These are phyloP conservation scores for Solanum tacnaense DNA, from an alignment of 257 asterid species.

Conservation along the genomic window DNA sequence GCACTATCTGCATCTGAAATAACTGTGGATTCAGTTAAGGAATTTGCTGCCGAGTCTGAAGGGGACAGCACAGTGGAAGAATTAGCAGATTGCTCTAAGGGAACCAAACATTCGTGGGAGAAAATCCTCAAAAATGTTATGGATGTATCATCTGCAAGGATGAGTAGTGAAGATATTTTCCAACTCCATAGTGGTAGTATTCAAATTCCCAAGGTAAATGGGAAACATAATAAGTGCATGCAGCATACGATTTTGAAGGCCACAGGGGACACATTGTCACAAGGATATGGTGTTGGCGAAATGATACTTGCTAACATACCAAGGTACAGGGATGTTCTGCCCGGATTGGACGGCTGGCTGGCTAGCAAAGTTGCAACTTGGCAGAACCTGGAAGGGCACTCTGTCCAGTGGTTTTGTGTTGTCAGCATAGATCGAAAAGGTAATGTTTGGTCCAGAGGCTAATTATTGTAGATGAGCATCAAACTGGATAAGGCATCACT, in stretches of 20 bases:
- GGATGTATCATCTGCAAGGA: constrained; percentile 18
- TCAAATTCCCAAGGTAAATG: constrained; percentile 42
- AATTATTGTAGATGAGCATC: neutral
- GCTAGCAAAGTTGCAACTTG: constrained; percentile 59
- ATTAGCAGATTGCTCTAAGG: constrained; percentile 32
- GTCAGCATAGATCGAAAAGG: constrained; percentile 82
- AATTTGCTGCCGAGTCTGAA: constrained; percentile 55
- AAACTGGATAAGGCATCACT: neutral
- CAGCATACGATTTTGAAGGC: constrained; percentile 62
- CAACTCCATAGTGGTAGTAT: constrained; percentile 19
- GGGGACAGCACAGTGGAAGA: constrained; percentile 46
- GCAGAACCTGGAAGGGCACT: constrained; percentile 75
- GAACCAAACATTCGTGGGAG: constrained; percentile 54
- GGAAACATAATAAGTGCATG: constrained; percentile 70
- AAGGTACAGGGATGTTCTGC: constrained; percentile 60
- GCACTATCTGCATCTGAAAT: constrained; percentile 73
- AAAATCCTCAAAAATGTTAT: constrained; percentile 37
- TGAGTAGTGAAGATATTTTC: constrained; percentile 19
- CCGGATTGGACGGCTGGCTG: constrained; percentile 80
- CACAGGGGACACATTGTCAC: constrained; percentile 58
- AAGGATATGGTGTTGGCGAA: constrained; percentile 64
- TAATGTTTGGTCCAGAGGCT: constrained; percentile 5
- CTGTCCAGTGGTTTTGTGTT: constrained; percentile 81
- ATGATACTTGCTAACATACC: constrained; percentile 61
- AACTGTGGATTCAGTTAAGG: constrained; percentile 65